These are phyloP conservation scores for Neofusicoccum sp. DNA, from an alignment of 2,329 filamentous ascomycete genomes.

Conservation along the genomic window DNA sequence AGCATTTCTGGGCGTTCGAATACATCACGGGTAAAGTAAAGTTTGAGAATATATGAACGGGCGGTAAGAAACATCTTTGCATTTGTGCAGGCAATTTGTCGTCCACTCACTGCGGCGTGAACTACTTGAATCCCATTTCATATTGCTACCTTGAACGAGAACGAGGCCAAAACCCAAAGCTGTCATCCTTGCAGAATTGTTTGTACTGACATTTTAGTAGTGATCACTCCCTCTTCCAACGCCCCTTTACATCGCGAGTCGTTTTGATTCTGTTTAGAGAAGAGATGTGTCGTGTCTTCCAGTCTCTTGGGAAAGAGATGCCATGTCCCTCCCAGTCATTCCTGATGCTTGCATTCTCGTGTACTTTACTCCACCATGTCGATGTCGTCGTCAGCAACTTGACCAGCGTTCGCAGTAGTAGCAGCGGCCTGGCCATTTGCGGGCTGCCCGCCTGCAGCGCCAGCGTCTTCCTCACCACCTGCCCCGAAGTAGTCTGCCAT, in stretches of 20 bases:
- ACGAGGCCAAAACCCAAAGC: neutral
- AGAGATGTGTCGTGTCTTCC: neutral
- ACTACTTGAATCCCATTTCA: neutral
- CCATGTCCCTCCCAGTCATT: neutral
- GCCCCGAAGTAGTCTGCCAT: constrained; percentile 88
- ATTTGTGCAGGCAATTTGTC: no score
- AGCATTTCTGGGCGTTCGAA: no score
- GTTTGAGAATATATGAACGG: no score
- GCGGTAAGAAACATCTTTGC: no score
- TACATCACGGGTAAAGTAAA: no score
- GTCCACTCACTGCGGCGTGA: neutral
- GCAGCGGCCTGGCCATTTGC: neutral
- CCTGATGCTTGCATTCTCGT: neutral
- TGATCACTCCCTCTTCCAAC: neutral
- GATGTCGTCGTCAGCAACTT: constrained; percentile 9
- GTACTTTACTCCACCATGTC: constrained; percentile 17
- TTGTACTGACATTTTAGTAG: neutral
- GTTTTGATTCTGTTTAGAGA: neutral
- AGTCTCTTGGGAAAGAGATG: neutral
- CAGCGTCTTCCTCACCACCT: neutral
- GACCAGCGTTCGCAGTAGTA: neutral
- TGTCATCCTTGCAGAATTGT: neutral
- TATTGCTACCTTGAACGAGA: neutral
- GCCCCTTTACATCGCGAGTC: neutral
- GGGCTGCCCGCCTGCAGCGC: neutral